Base-by-base conservation (phyloP, 345 rosid species). In the Populus pruinosa region DNA sequence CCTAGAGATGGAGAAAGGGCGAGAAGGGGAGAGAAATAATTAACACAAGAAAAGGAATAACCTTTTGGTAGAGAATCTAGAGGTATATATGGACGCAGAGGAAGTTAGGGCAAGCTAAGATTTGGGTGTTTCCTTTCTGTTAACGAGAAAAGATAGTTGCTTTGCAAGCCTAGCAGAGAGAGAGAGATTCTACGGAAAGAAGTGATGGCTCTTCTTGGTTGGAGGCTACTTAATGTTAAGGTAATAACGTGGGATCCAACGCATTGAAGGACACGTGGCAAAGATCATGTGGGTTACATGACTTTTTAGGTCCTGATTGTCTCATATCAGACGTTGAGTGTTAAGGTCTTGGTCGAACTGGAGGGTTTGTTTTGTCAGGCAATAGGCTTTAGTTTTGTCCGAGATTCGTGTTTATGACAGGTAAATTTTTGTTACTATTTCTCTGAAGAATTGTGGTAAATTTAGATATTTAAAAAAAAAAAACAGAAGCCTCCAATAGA, bases 241-340 rank as follows among this genome's bases (percentile, higher is more conserved):
- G 63, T 1, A n/a, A 25, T 41, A 29, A 69, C 73, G 72, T 87
- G 79, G 80, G 78, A 87, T 85, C 83, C 86, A 83, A 49, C 87
- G 21, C 84, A 83, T 65, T 27, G 2, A 1, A 8, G 1, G 67
- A 67, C 76, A 82, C 82, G 86, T 83, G 87, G 82, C 61, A 18
- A 2, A 0, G 36, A 81, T 84, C 80, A 0, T 75, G 44, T 49
- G 80, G 82, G 23, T 18, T 17, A 8, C 55, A 47, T 8, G 67
- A 68, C 21, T 18, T 53, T 27, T 39, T 63, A 65, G 18, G 11
- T 49, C 3, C 3, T 35, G 27, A 5, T 23, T 8, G 69, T 6
- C 8, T 74, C 65, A 78, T 70, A 16, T 23, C 50, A 61, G 70
- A 72, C 82, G 85, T 77, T 78, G 78, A 77, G 35, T 33, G 35